Base-by-base conservation (phyloP, 352 stramenopile species). In the Elongisporangium anandrum region DNA sequence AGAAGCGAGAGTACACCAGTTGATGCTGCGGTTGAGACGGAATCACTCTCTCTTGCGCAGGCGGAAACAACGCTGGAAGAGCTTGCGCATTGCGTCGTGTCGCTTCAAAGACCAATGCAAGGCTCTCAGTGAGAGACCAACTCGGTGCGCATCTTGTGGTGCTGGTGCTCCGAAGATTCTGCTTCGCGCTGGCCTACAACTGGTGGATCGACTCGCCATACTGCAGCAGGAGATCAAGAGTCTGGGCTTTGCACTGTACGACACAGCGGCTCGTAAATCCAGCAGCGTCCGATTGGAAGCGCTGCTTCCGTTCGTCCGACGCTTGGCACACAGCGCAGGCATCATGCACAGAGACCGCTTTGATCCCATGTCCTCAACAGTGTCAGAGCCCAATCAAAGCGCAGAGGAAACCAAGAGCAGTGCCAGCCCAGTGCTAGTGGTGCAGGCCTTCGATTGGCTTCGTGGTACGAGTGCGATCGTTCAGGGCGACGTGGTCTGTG, bases 401-500 rank as follows among this genome's bases (percentile, higher is more conserved):
- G 22, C 64, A 60, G 51, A 65, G 10, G 29, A 61, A 8, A 41
- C 20, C 29, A 56, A 26, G 10, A 29, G 47, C 5, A 45, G 56
- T 21, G 24, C 55, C 7, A 49, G 47, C 3, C 70, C 48, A 50
- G 68, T 59, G 62, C 56, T 56, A 59, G 69, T 19, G 68, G 57
- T 52, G 24, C 48, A 49, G 5, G n/a, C 47, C 8, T 22, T 60
- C 66, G 59, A 69, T 59, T 53, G 52, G 57, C 26, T 58, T 56
- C 23, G 50, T 38, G 2, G 56, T 68, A 54, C 17, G 4, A 61
- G 66, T 2, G 54, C 79, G 2, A 45, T 81, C 24, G 65, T 77
- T 56, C 61, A 80, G 47, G 77, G 81, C 0, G 86, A 75, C 61
- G 76, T 92, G 10, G 63, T 79, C 10, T 77, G 73, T 39, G 75